Evolutionary conservation across 805 yeast species (phyloP), one percentile per base, ranked within the genome.

Genomic region (Grigorovia yakushimaensis): DNA sequence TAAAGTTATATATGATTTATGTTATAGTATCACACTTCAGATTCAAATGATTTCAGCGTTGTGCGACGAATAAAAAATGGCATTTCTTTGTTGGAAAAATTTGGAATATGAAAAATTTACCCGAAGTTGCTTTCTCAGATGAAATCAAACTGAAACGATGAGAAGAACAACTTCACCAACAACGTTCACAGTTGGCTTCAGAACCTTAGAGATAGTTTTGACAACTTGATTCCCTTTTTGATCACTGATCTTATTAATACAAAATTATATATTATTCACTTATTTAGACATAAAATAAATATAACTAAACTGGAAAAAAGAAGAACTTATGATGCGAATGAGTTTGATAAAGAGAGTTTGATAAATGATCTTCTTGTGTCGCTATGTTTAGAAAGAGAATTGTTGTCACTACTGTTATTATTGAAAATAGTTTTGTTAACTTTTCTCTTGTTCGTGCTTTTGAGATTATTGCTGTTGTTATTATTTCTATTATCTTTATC

Each of bases 261-360:
- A 27, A 15, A 27, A 27, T 27, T 27, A 27, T 27, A 27, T 27
- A 27, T 27, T 27, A 27, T 15, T 27, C 9, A 27, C 33, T 27
- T 27, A 27, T 10, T 27, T 27, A 7, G 33, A 8, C 18, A n/a
- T 22, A 39, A 15, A 22, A n/a, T 19, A 15, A 9, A 18, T 8
- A 18, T 19, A 27, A 27, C 5, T 23, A 21, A 23, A 24, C 8
- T 4, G 33, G 33, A 27, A 27, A 4, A 10, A 27, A 10, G 13
- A 30, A 30, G 21, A 20, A 30, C 15, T 9, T 33, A n/a, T 21
- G 13, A 45, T 11, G 47, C 44, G 35, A 49, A 49, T 18, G 47
- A 47, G 20, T 43, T 46, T 6, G 49, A 43, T 27, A 49, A 42
- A 11, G 47, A 47, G 15, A 23, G 39, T 41, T 41, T 49, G 19